Evolutionary conservation across 768 basidiomycete species (phyloP), one percentile per base, ranked within the genome.

Genomic region (Lanmaoa rubissima): DNA sequence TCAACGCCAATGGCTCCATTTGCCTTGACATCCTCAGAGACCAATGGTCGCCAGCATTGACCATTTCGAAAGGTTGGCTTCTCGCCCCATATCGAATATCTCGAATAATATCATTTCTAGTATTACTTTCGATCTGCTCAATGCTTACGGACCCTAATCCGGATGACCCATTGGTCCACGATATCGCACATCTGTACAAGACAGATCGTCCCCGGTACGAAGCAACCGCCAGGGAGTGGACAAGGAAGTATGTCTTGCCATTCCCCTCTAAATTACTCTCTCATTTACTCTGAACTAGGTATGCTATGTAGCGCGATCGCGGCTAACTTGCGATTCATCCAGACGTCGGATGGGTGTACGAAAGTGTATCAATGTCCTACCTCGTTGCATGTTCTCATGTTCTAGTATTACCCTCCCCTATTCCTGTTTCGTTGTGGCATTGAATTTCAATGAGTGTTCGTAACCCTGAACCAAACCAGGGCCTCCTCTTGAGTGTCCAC

Each of bases 121-220:
- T 99, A 40, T 74, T 99, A 32, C 83, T 98, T 66, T 97, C 95
- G 70, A 98, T 99, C 73, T 98, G 96, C 72, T 99, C 97, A 66
- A 95, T 98, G 93, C 77, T 99, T 69, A 99, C 96, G 48, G 97
- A 99, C 74, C 97, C 97, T 61, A 99, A 98, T 77, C 96, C 96
- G 53, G 97, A 99, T 75, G 97, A 99, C 70, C 97, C 97, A 4
- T 80, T 98, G 74, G 96, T 98, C 48, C 97, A 97, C 52, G 97
- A 99, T 70, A 98, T 98, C 62, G 97, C 97, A 54, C 93, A 96
- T 75, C 76, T 98, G 64, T 99, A 99, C 87, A 99, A 98, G 93
- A 98, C 95, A 38, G 97, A 99, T 77, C 86, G 96, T 65, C 78
- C 91, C 61, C 87, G 95, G 67, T 99, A 99, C 72, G 97, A 98